phyloP scores from a whole-genome alignment of 129 eudicot species.

The Helianthus tuberosus region DNA sequence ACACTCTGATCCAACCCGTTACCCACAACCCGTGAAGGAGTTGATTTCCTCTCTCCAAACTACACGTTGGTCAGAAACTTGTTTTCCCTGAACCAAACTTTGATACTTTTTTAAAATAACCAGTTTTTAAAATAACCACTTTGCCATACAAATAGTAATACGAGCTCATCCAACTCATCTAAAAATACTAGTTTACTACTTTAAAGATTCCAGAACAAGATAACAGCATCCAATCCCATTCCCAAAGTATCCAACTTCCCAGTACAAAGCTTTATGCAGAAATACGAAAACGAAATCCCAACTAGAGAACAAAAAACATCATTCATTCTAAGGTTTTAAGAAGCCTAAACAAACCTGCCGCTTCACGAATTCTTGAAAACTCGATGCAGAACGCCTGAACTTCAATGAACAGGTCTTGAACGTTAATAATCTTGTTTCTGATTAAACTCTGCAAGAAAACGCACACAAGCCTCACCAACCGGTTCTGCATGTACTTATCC shows the following conservation, averaged over 20 bases:
- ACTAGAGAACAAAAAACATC: background rate
- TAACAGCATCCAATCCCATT: conserved; percentile 19
- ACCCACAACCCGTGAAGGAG: background rate
- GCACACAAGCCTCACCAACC: conserved; percentile 88
- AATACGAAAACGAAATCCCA: conserved; percentile 17
- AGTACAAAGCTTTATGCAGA: conserved; percentile 30
- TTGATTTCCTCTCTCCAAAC: background rate
- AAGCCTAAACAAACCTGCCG: conserved; percentile 86
- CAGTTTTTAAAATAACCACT: background rate
- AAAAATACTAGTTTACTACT: background rate
- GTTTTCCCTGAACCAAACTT: too few relatives aligned
- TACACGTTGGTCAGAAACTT: too few relatives aligned
- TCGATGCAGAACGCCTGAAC: conserved; percentile 95
- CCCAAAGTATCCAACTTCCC: conserved; percentile 24
- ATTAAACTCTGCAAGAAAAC: conserved; percentile 91
- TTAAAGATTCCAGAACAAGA: conserved; percentile 11
- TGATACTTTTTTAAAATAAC: too few relatives aligned
- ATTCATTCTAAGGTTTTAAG: conserved; percentile 81
- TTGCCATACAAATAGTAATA: background rate
- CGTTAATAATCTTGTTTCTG: conserved; percentile 88
- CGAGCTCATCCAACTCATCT: background rate
- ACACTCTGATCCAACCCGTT: background rate
- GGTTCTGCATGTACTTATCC: conserved; percentile 97
- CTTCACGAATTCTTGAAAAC: conserved; percentile 95
- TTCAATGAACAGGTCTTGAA: conserved; percentile 88